These are phyloP conservation scores for Phragmites australis DNA, from an alignment of 176 grass and related monocot species.

Conservation along the genomic window DNA sequence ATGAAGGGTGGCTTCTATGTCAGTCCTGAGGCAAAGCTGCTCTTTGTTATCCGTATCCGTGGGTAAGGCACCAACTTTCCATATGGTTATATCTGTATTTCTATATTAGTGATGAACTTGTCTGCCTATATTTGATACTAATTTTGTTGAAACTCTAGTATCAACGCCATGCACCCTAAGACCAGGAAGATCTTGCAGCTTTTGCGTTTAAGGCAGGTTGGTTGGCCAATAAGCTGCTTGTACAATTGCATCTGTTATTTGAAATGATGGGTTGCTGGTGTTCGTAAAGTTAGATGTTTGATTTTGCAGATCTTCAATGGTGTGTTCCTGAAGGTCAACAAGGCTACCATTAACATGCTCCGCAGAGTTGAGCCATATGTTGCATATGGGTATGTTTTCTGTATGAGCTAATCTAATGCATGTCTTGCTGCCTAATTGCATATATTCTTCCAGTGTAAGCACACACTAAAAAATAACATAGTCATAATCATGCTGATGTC, in stretches of 20 bases:
- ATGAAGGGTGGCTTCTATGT: conserved; percentile 99
- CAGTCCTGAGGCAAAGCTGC: conserved; percentile 75
- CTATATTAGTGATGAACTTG: background rate
- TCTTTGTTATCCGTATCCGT: conserved; percentile 86
- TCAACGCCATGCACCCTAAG: conserved; percentile 96
- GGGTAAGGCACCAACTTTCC: conserved; percentile 44
- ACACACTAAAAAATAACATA: background rate
- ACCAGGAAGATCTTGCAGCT: conserved; percentile 94
- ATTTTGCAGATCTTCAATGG: conserved; percentile 80
- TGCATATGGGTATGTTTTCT: conserved; percentile 69
- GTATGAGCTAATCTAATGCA: background rate
- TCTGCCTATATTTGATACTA: background rate
- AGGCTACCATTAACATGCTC: conserved; percentile 92
- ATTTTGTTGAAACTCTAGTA: conserved; percentile 51
- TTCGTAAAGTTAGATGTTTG: background rate
- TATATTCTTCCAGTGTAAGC: background rate
- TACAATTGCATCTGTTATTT: background rate
- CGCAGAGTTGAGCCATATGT: conserved; percentile 94
- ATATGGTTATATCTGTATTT: background rate
- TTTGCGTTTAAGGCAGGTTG: conserved; percentile 81
- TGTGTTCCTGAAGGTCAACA: conserved; percentile 96
- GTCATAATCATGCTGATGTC: background rate
- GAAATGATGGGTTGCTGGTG: background rate
- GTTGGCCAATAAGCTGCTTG: background rate
- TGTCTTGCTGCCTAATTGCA: background rate